Evolutionary conservation across 495 filamentous ascomycete species (phyloP), one percentile per base, ranked within the genome.

Genomic region (Sporormia fimetaria): DNA sequence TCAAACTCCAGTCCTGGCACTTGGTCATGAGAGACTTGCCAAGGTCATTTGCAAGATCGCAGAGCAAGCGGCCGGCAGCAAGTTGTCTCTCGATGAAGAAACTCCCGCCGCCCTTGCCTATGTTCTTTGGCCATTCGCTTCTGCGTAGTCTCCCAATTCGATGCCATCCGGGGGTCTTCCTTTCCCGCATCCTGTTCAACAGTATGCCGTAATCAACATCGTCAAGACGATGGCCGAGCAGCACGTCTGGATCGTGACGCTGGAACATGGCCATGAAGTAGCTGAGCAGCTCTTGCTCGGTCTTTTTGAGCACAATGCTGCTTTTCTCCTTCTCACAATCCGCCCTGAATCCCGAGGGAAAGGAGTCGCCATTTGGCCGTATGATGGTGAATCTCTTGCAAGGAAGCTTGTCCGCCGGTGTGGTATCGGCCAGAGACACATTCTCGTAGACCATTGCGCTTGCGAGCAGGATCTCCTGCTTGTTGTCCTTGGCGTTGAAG

Each of bases 21-120:
- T 92, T 92, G 46, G 74, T 81, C 87, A 94, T 96, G 33, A 88
- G 74, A 17, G 87, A 95, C 71, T 94, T 95, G 61, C 90, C 90
- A 57, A 92, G 83, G 45, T 98, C 90, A 55, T 98, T 98, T 26
- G 79, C 86, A 40, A 95, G 68, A 69, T 98, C 90, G 58, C 92
- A 96, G 34, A 95, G 69, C 36, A 98, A 67, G 45, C 90, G 78
- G 30, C 90, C 90, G 42, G 87, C 74, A 54, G 92, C 82, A 28
- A 96, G 61, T 59, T 92, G 83, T 45, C 88, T 75, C 56, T 98
- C 90, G 3, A 80, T 78, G 59, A 94, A 94, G 54, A 96, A 92
- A 45, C 83, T 87, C 11, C 82, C 81, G 25, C 80, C 79, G 20
- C 82, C 75, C 54, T 81, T 86, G 52, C 83, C 85, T 55, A 93